These are phyloP conservation scores for Spiraea crenata DNA, from an alignment of 331 rosid genomes.

Conservation along the genomic window DNA sequence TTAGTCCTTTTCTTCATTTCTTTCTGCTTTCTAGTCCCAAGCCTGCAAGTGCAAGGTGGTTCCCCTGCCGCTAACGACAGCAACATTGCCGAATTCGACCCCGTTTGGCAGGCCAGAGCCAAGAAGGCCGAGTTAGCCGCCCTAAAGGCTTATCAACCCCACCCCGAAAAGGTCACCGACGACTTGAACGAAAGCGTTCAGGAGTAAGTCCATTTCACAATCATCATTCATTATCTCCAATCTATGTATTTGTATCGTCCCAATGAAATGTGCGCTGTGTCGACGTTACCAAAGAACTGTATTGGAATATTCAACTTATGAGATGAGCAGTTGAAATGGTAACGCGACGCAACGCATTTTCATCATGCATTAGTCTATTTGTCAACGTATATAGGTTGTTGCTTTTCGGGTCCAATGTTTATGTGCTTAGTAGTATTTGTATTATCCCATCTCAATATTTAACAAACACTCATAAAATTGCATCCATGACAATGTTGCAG, in stretches of 20 bases:
- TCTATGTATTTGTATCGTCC: no score
- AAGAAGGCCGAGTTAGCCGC: slow-evolving; percentile 35
- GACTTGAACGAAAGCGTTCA: slow-evolving; percentile 45
- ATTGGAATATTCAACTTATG: no score
- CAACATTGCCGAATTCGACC: slow-evolving; percentile 35
- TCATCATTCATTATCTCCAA: background rate
- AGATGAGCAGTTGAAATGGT: no score
- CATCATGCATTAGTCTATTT: no score
- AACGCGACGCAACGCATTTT: no score
- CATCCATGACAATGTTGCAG: background rate
- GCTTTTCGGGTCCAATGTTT: no score
- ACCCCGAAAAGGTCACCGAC: slow-evolving; percentile 39
- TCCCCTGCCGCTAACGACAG: background rate
- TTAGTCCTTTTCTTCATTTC: slow-evolving; percentile 34
- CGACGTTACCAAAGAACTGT: background rate
- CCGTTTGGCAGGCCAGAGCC: slow-evolving; percentile 24
- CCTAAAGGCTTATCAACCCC: slow-evolving; percentile 37
- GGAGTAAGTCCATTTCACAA: slow-evolving; percentile 17
- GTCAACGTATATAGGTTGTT: no score
- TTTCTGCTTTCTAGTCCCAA: slow-evolving; percentile 42
- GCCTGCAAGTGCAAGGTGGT: slow-evolving; percentile 29
- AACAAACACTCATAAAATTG: no score
- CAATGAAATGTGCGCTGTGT: no score
- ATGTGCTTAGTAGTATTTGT: no score
- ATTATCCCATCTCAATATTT: no score